Conservation (phyloP, 2,329 filamentous ascomycete species). For the Sarocladium strictum region DNA sequence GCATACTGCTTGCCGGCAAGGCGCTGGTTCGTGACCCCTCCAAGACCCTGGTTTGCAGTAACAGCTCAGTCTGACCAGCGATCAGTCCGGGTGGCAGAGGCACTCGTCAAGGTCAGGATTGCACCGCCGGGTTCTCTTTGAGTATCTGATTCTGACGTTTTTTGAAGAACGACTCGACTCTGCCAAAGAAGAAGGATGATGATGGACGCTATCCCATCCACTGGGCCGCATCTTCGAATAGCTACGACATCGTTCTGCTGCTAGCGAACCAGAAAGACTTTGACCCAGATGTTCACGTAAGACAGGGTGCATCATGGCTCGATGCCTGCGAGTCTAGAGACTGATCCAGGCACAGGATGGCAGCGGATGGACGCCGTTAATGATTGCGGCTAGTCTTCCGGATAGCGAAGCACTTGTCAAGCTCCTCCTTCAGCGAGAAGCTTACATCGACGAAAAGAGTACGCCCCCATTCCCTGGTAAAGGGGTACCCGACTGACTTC, state of each 20-base stretch:
- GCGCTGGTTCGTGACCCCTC: constrained; percentile 56
- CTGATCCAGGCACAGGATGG: constrained; percentile 48
- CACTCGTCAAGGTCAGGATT: constrained; percentile 11
- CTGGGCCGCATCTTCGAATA: constrained; percentile 87
- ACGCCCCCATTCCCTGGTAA: constrained; percentile 14
- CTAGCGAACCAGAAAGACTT: constrained; percentile 67
- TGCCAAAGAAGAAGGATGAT: constrained; percentile 67
- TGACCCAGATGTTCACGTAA: constrained; percentile 74
- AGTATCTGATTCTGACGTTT: background rate
- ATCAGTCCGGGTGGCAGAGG: constrained; percentile 10
- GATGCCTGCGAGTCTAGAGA: background rate
- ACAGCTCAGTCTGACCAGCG: background rate
- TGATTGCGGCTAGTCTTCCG: constrained; percentile 73
- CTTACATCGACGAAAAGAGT: constrained; percentile 71
- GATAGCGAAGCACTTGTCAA: constrained; percentile 65
- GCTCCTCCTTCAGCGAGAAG: constrained; percentile 61
- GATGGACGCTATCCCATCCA: constrained; percentile 89
- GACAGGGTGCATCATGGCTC: background rate
- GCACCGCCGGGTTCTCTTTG: background rate
- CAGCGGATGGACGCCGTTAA: constrained; percentile 76
- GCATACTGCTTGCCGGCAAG: constrained; percentile 81
- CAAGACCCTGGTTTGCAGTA: background rate
- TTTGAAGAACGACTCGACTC: constrained; percentile 67
- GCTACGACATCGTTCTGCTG: constrained; percentile 65
- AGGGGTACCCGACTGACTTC: too few species aligned